Conservation (phyloP, 345 rosid genomes). For the Psidium friedrichsthalianum region DNA sequence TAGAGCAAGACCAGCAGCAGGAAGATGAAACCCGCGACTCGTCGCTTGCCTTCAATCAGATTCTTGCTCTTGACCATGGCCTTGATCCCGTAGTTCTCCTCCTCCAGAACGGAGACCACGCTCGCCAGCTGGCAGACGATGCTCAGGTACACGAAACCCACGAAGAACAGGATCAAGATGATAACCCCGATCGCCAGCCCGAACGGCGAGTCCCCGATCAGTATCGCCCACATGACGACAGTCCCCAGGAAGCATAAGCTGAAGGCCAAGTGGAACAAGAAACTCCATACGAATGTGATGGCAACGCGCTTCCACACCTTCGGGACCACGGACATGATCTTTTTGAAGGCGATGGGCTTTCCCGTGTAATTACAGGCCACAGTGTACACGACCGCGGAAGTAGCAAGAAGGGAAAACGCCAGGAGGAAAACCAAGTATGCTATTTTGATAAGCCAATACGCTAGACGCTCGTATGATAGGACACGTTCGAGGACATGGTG, state of each 20-base stretch:
- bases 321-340: constrained; percentile 27
- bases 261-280: constrained; percentile 8
- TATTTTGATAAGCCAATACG: constrained; percentile 11
- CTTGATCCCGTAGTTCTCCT: constrained; percentile 25
- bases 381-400: constrained; percentile 35
- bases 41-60: constrained; percentile 30
- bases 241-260: background rate
- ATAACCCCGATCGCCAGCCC: background rate
- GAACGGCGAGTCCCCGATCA: background rate
- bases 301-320: constrained; percentile 48
- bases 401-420: constrained; percentile 34
- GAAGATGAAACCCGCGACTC: constrained; percentile 6
- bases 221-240: background rate
- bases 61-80: constrained; percentile 34
- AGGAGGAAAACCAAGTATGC: constrained; percentile 21
- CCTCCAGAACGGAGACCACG: constrained; percentile 47
- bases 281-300: constrained; percentile 29
- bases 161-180: background rate
- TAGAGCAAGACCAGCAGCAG: constrained; percentile 1
- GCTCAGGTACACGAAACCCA: constrained; percentile 20
- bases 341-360: constrained; percentile 16
- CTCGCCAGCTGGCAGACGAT: constrained; percentile 34
- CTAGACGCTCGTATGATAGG: background rate
- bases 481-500: background rate
- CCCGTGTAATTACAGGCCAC: constrained; percentile 31